Conservation (phyloP, 2,329 filamentous ascomycete genomes). For the Alternaria novae-zelandiae region DNA sequence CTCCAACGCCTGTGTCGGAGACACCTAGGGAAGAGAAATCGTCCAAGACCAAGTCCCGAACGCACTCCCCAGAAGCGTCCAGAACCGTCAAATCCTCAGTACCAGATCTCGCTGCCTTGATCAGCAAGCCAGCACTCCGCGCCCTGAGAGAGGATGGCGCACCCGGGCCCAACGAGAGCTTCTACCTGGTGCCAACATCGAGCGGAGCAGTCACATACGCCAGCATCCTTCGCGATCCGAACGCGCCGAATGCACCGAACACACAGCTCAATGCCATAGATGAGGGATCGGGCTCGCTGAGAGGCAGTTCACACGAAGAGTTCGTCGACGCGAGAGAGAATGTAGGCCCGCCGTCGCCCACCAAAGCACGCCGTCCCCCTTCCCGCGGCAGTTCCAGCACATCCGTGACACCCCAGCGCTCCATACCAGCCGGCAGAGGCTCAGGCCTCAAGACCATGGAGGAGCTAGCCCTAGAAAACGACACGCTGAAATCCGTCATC, state of each 20-base stretch:
- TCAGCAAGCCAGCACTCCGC: slow-evolving; percentile 82
- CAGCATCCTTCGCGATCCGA: slow-evolving; percentile 69
- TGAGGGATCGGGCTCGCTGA: slow-evolving; percentile 47
- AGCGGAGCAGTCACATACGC: slow-evolving; percentile 94
- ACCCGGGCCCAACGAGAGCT: slow-evolving; percentile 59
- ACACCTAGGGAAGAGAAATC: slow-evolving; percentile 27
- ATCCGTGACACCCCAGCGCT: slow-evolving; percentile 34
- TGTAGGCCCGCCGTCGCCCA: slow-evolving; percentile 55
- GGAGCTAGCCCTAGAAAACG: slow-evolving; percentile 87
- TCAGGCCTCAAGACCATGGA: slow-evolving; percentile 73
- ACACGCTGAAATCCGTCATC: slow-evolving; percentile 80
- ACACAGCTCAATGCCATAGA: slow-evolving; percentile 47
- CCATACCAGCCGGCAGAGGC: slow-evolving; percentile 42
- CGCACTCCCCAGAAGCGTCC: slow-evolving; percentile 37
- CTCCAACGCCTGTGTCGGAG: slow-evolving; percentile 36
- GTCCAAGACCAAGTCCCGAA: slow-evolving; percentile 31
- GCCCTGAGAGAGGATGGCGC: slow-evolving; percentile 71
- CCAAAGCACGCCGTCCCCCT: slow-evolving; percentile 46
- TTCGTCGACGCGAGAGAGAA: slow-evolving; percentile 88
- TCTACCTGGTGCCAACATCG: slow-evolving; percentile 92
- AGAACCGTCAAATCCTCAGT: slow-evolving; percentile 56
- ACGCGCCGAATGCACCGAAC: slow-evolving; percentile 53
- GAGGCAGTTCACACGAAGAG: slow-evolving; percentile 63
- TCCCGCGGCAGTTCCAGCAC: slow-evolving; percentile 27
- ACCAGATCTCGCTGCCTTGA: slow-evolving; percentile 81